These are phyloP conservation scores for Sphagnum tenellum DNA, from an alignment of 225 moss, liverwort and hornwort genomes.

Conservation along the genomic window DNA sequence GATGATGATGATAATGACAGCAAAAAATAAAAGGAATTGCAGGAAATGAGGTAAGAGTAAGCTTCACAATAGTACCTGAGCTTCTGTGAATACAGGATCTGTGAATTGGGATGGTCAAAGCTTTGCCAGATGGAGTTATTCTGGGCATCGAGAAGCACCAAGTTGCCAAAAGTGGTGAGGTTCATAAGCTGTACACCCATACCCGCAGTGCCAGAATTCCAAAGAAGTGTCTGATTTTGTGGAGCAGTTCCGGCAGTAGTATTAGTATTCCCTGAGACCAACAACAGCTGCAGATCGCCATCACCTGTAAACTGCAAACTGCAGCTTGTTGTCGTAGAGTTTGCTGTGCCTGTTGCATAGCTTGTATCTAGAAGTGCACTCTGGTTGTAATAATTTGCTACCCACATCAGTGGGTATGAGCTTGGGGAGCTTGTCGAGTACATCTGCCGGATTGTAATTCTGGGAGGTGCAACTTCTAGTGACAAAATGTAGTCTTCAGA, in stretches of 20 bases:
- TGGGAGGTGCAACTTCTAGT: not conserved
- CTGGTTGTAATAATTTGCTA: slow-evolving; percentile 3
- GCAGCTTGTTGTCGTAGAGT: not conserved
- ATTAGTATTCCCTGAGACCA: too few species aligned
- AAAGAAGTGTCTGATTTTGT: slow-evolving; percentile 1
- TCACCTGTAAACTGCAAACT: not conserved
- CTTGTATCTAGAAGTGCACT: not conserved
- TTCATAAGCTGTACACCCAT: slow-evolving; percentile 1
- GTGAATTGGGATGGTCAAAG: not conserved
- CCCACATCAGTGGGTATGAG: not conserved
- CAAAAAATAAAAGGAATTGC: too few species aligned
- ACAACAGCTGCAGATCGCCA: slow-evolving; percentile 4
- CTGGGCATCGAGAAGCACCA: slow-evolving; percentile 3
- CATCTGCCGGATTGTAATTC: not conserved
- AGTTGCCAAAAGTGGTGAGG: slow-evolving; percentile 2
- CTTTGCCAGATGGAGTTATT: not conserved
- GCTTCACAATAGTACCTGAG: slow-evolving; percentile 1
- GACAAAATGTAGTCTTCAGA: not conserved
- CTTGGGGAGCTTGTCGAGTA: not conserved
- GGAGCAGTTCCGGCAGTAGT: not conserved
- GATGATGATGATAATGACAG: too few species aligned
- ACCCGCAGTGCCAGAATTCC: not conserved
- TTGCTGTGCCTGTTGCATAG: not conserved
- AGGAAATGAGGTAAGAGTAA: not conserved
- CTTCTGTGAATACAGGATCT: not conserved